Percentiles rank a stretch among this genome's conserved stretches.
Evolutionary conservation across 176 grass and related monocot species (phyloP).

Genomic region (Zea luxurians): DNA sequence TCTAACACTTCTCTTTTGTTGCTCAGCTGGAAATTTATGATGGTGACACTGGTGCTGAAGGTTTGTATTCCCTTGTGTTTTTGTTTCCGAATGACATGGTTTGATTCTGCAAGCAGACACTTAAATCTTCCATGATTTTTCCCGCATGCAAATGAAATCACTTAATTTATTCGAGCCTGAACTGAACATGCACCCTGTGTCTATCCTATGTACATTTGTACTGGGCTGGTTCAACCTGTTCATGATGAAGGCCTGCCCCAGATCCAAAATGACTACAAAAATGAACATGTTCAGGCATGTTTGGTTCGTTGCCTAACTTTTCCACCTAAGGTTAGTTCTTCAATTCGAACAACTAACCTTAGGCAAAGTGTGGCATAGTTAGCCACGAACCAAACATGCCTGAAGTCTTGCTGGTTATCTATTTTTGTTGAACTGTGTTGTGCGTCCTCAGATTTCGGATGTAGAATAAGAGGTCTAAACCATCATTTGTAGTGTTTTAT

Average conservation of each 20-base stretch:
- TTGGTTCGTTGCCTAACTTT: too few relatives aligned
- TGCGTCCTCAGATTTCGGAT: neutral
- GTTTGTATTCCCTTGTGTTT: conserved; percentile 50
- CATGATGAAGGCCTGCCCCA: neutral
- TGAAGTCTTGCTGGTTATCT: neutral
- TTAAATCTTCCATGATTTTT: conserved; percentile 11
- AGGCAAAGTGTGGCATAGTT: too few relatives aligned
- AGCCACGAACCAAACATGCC: too few relatives aligned
- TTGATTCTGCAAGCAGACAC: conserved; percentile 12
- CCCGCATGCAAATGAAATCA: neutral
- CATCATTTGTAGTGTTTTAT: too few relatives aligned
- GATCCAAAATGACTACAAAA: neutral
- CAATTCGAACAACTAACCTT: too few relatives aligned
- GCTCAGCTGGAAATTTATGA: conserved; percentile 84
- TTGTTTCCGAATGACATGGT: neutral
- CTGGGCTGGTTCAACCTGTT: neutral
- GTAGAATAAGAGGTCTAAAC: too few relatives aligned
- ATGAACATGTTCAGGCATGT: too few relatives aligned
- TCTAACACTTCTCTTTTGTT: conserved; percentile 34
- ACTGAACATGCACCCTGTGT: neutral
- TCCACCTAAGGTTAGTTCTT: too few relatives aligned
- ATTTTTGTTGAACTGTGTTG: neutral
- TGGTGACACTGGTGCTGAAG: conserved; percentile 60
- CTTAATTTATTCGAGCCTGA: neutral
- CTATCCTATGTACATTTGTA: neutral